A percentile compares a stretch with the other conserved stretches of the same genome.
These are phyloP conservation scores for Zangia roseola DNA, from an alignment of 768 basidiomycete species.

Conservation along the genomic window DNA sequence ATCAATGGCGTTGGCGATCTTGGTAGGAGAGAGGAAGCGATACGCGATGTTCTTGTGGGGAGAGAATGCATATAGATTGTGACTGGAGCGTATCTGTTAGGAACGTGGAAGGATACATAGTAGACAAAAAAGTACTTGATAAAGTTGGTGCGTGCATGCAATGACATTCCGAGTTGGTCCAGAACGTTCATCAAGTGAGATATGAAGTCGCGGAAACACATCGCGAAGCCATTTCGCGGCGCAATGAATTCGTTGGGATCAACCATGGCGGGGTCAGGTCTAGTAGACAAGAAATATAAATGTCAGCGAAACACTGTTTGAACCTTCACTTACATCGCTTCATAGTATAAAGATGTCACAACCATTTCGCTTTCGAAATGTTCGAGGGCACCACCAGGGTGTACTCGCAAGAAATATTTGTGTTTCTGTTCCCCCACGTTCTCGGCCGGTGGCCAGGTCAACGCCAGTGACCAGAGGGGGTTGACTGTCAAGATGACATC, in stretches of 20 bases:
- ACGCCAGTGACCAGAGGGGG: constrained; percentile 68
- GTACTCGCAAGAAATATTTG: constrained; percentile 80
- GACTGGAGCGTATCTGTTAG: constrained; percentile 40
- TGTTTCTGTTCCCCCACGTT: constrained; percentile 63
- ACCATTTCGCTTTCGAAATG: constrained; percentile 84
- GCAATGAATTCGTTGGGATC: constrained; percentile 79
- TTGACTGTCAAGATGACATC: constrained; percentile 75
- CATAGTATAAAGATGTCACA: constrained; percentile 80
- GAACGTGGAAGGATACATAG: neutral
- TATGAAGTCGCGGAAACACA: constrained; percentile 79
- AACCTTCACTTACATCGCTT: constrained; percentile 62
- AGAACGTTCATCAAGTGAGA: constrained; percentile 80
- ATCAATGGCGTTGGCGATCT: constrained; percentile 84
- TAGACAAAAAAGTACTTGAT: constrained; percentile 56
- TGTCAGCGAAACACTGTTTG: neutral
- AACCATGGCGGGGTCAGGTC: constrained; percentile 74
- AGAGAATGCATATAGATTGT: constrained; percentile 72
- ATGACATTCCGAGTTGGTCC: constrained; percentile 80
- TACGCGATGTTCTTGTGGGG: constrained; percentile 86
- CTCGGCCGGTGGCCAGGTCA: constrained; percentile 81
- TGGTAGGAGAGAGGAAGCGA: constrained; percentile 77
- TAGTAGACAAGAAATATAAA: constrained; percentile 29
- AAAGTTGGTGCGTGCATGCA: constrained; percentile 79
- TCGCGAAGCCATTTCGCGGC: constrained; percentile 81
- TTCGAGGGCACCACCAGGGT: constrained; percentile 83